These are phyloP conservation scores for Dioscorea dumetorum DNA, from an alignment of 106 monocot genomes.

Conservation along the genomic window DNA sequence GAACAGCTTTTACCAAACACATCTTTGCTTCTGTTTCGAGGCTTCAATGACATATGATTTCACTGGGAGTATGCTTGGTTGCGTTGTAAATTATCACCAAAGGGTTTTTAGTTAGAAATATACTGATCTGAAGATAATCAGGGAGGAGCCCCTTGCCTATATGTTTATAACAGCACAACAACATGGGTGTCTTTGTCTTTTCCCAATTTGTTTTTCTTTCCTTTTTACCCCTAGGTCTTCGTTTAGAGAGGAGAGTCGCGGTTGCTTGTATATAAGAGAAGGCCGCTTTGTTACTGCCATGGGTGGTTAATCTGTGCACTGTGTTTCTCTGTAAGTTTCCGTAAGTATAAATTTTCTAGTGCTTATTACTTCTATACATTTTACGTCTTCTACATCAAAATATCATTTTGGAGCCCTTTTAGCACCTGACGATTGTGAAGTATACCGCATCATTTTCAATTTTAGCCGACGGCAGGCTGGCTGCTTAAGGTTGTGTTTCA, in stretches of 20 bases:
- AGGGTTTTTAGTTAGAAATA: not conserved
- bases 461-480: too few species aligned
- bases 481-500: too few species aligned
- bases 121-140: constrained; percentile 1
- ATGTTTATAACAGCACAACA: constrained; percentile 31
- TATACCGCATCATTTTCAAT: too few species aligned
- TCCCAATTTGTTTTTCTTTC: not conserved
- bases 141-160: constrained; percentile 1
- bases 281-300: constrained; percentile 6
- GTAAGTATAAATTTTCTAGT: not conserved
- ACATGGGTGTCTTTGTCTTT: not conserved
- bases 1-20: constrained; percentile 21
- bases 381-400: not conserved
- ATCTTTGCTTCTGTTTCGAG: constrained; percentile 34
- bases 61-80: not conserved
- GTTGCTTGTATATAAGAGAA: constrained; percentile 42
- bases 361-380: not conserved
- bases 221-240: not conserved
- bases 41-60: constrained; percentile 15
- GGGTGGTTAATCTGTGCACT: not conserved
- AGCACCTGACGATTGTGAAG: too few species aligned
- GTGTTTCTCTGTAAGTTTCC: constrained; percentile 2
- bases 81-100: constrained; percentile 26
- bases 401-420: too few species aligned
- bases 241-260: constrained; percentile 12